phyloP scores from a whole-genome alignment of 495 filamentous ascomycete genomes.

The Neurospora sp. region DNA sequence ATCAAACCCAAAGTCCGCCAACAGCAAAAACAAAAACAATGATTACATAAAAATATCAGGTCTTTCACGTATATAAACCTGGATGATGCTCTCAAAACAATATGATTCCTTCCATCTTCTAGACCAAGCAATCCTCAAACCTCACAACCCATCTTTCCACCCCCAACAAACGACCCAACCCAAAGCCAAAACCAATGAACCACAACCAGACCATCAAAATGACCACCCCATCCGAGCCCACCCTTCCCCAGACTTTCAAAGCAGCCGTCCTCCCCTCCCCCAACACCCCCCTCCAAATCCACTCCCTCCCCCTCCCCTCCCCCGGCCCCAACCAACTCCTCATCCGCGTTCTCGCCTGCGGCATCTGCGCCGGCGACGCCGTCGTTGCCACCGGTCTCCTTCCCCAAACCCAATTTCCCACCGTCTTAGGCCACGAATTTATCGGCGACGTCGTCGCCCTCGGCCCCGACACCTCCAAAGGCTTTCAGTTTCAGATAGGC shows the following conservation, averaged over 20 bases:
- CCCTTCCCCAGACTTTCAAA: constrained; percentile 40
- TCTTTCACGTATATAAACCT: background rate
- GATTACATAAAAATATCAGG: background rate
- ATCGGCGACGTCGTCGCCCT: constrained; percentile 43
- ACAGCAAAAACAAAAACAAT: background rate
- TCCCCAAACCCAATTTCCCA: constrained; percentile 9
- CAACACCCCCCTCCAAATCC: constrained; percentile 28
- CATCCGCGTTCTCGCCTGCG: constrained; percentile 44
- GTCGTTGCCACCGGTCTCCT: constrained; percentile 30
- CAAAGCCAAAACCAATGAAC: background rate
- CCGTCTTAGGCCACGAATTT: constrained; percentile 38
- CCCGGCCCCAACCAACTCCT: constrained; percentile 37
- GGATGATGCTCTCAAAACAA: background rate
- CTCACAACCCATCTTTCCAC: background rate
- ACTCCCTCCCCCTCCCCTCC: constrained; percentile 31
- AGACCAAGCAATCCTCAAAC: background rate
- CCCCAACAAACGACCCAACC: background rate
- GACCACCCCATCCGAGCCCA: background rate
- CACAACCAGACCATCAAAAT: background rate
- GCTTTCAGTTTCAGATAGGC: constrained; percentile 38
- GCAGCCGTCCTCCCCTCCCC: constrained; percentile 33
- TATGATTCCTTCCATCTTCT: background rate
- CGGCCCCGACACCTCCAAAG: constrained; percentile 19
- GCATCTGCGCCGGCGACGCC: constrained; percentile 42
- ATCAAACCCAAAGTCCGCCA: background rate